phyloP scores from a whole-genome alignment of 768 basidiomycete species.

The Clitopilus passeckerianus region DNA sequence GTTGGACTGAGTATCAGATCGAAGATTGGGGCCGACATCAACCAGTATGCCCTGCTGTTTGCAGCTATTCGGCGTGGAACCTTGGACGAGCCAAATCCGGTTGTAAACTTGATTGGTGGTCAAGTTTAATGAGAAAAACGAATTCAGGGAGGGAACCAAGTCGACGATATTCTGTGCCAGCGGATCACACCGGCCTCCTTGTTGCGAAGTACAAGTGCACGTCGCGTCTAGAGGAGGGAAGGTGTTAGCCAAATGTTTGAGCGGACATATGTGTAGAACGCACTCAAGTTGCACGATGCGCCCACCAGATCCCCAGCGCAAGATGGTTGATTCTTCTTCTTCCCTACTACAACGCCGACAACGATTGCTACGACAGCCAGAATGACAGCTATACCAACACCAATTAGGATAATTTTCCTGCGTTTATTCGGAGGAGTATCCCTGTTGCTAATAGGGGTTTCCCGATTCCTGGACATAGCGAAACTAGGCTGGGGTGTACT shows the following conservation, averaged over 20 bases:
- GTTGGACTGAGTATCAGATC: slow-evolving; percentile 34
- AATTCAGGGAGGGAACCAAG: slow-evolving; percentile 45
- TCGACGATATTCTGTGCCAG: slow-evolving; percentile 49
- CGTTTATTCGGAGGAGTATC: slow-evolving; percentile 11
- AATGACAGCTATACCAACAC: slow-evolving; percentile 27
- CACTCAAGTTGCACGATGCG: slow-evolving; percentile 50
- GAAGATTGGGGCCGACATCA: slow-evolving; percentile 45
- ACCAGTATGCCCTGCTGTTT: slow-evolving; percentile 47
- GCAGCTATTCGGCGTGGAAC: slow-evolving; percentile 40
- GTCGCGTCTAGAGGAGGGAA: slow-evolving; percentile 41
- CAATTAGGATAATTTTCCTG: slow-evolving; percentile 20
- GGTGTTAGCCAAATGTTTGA: neutral
- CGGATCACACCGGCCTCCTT: slow-evolving; percentile 38
- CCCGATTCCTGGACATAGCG: neutral
- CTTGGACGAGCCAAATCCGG: slow-evolving; percentile 47
- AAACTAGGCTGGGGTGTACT: neutral
- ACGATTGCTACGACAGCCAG: slow-evolving; percentile 37
- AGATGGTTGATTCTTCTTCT: slow-evolving; percentile 16
- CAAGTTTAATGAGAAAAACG: slow-evolving; percentile 39
- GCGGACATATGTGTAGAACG: slow-evolving; percentile 14
- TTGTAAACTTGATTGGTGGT: slow-evolving; percentile 37
- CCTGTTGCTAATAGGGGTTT: neutral
- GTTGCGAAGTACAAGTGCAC: slow-evolving; percentile 52
- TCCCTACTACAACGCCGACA: slow-evolving; percentile 36
- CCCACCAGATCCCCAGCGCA: slow-evolving; percentile 45